A percentile compares a stretch with the other conserved stretches of the same genome.
phyloP scores from a whole-genome alignment of 2,329 filamentous ascomycete genomes.

The Hortaea werneckii region DNA sequence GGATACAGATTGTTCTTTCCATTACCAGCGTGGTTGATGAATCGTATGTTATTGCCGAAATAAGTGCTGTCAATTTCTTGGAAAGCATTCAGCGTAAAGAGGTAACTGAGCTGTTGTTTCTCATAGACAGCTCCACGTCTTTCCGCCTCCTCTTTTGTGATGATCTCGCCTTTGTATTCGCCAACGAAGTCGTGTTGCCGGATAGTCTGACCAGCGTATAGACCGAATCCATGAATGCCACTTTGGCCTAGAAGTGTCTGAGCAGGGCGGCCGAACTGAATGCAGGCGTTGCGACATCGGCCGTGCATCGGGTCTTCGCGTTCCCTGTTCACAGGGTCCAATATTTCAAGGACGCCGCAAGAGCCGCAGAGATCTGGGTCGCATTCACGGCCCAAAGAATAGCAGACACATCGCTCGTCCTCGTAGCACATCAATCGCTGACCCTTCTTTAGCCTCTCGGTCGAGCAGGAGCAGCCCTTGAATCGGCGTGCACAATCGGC shows the following conservation, averaged over 20 bases:
- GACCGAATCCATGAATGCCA: constrained; percentile 63
- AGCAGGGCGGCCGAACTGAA: constrained; percentile 59
- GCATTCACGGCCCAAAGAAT: constrained; percentile 65
- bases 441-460: constrained; percentile 28
- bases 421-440: constrained; percentile 27
- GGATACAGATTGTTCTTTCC: constrained; percentile 52
- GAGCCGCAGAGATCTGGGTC: constrained; percentile 63
- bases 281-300: constrained; percentile 60
- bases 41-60: constrained; percentile 70
- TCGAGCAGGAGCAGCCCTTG: constrained; percentile 31
- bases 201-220: constrained; percentile 62
- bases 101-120: constrained; percentile 52
- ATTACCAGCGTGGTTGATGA: constrained; percentile 66
- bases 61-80: constrained; percentile 60
- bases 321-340: constrained; percentile 58
- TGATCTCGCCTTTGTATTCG: constrained; percentile 71
- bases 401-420: constrained; percentile 53
- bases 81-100: constrained; percentile 43
- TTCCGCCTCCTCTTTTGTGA: constrained; percentile 59
- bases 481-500: constrained; percentile 45
- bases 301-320: constrained; percentile 46
- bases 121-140: constrained; percentile 58
- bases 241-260: constrained; percentile 60
- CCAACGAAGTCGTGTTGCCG: constrained; percentile 62
- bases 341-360: constrained; percentile 59